Conservation (phyloP, 306 rosid genomes). For the Quercus robur region DNA sequence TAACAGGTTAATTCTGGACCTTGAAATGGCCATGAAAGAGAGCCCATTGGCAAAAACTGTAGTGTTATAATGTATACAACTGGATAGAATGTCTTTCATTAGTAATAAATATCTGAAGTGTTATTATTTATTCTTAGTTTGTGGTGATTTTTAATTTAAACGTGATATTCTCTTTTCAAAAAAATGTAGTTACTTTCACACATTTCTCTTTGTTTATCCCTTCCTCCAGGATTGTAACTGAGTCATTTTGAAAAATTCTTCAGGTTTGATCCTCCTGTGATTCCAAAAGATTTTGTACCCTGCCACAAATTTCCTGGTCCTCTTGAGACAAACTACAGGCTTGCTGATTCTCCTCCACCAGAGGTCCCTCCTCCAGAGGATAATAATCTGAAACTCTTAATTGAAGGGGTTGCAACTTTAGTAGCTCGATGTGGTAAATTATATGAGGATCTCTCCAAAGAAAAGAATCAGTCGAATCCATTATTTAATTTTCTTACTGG, state of each 20-base stretch:
- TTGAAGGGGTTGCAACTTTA: conserved; percentile 89
- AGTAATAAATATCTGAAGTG: not conserved
- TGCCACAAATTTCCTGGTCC: conserved; percentile 72
- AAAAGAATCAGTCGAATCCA: conserved; percentile 80
- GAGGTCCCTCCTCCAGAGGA: conserved; percentile 82
- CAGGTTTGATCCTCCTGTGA: conserved; percentile 82
- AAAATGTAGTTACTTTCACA: not conserved
- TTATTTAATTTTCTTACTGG: conserved; percentile 84
- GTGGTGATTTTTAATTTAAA: not conserved
- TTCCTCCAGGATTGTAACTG: not conserved
- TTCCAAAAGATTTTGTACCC: conserved; percentile 82
- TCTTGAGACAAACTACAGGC: conserved; percentile 55
- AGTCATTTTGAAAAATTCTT: conserved; percentile 22
- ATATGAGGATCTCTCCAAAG: conserved; percentile 94
- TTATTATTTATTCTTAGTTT: not conserved
- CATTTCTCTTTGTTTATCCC: not conserved
- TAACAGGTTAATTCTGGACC: not conserved
- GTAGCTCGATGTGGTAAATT: conserved; percentile 94
- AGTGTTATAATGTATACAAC: not conserved
- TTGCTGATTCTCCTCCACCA: conserved; percentile 60
- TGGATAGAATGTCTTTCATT: not conserved
- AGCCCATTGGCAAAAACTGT: not conserved
- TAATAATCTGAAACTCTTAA: conserved; percentile 69
- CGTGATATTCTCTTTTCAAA: not conserved
- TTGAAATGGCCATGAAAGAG: not conserved